Evolutionary conservation across 257 asterid species (phyloP), one percentile per base, ranked within the genome.

Genomic region (Euphrasia confusa): DNA sequence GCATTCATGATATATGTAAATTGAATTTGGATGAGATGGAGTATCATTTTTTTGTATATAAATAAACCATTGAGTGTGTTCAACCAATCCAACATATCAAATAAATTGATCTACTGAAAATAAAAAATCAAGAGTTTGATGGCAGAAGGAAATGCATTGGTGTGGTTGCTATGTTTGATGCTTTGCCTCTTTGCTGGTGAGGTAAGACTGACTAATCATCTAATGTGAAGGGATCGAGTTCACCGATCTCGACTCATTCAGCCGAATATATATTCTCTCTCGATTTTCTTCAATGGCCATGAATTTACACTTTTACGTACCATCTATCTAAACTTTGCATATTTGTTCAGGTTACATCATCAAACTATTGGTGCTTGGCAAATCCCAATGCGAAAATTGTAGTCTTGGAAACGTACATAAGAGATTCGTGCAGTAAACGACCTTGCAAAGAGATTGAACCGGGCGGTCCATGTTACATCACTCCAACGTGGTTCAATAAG

Each of bases 81-180:
- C 33, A 28, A 28, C 33, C 33, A 28, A 4, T 28, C 33, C 33
- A 28, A 28, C 33, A 28, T 28, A 28, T 28, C 2, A 18, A 11
- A 27, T 24, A 27, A 9, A 56, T 56, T 13, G 21, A 56, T 21
- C 24, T 21, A 35, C 40, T 0, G 10, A 4, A 6, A 13, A 28
- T 12, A 13, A 4, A 4, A 13, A 55, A 12, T 47, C 9, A 53
- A 56, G 42, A 56, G 9, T 30, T 2, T 10, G 21, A 56, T 56
- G 42, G 10, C 61, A 56, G 26, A 56, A 56, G 42, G 2, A 30
- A 56, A 13, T 13, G 6, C 10, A 13, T 44, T 30, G 42, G 28
- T 56, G 61, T 30, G 61, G 21, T n/a, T 56, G 44, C 30, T 56
- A 56, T 56, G 61, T 56, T 56, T 56, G 42, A 13, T 56, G 42